phyloP scores from a whole-genome alignment of 2,329 filamentous ascomycete genomes.

The Exophiala lecanii-corni region DNA sequence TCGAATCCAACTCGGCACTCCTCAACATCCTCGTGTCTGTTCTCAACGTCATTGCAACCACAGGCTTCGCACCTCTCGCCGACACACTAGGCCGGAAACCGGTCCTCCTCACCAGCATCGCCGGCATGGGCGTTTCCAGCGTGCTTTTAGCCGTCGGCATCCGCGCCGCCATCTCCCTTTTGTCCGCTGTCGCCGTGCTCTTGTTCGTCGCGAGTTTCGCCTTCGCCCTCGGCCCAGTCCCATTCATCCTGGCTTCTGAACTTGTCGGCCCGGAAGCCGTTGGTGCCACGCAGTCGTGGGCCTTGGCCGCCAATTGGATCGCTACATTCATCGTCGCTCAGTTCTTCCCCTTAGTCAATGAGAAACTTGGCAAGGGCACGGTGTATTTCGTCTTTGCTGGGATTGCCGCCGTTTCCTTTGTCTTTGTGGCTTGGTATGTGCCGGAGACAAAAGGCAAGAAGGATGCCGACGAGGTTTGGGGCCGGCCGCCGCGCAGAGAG shows the following conservation, averaged over 20 bases:
- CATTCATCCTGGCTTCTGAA: constrained; percentile 89
- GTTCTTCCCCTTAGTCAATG: constrained; percentile 86
- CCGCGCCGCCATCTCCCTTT: constrained; percentile 61
- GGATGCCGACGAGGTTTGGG: constrained; percentile 88
- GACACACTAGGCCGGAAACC: constrained; percentile 79
- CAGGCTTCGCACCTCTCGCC: constrained; percentile 74
- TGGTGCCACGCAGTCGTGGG: constrained; percentile 85
- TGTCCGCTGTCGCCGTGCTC: constrained; percentile 77
- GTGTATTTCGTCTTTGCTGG: constrained; percentile 89
- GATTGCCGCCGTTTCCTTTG: constrained; percentile 62
- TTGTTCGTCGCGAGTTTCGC: constrained; percentile 87
- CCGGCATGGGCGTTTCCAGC: constrained; percentile 77
- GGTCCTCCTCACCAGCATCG: constrained; percentile 75
- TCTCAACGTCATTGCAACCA: constrained; percentile 79
- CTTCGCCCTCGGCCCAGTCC: constrained; percentile 84
- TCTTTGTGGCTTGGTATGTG: constrained; percentile 69
- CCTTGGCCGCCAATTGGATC: constrained; percentile 80
- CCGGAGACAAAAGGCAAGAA: constrained; percentile 86
- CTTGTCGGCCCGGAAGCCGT: constrained; percentile 87
- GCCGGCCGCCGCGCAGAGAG: constrained; percentile 41
- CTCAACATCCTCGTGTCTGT: constrained; percentile 83
- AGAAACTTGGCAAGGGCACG: constrained; percentile 68
- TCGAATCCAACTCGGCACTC: constrained; percentile 74
- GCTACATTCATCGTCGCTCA: constrained; percentile 91
- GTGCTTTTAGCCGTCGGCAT: constrained; percentile 77